Base-by-base conservation (phyloP, 805 yeast species). In the Candida coleopterorum region DNA sequence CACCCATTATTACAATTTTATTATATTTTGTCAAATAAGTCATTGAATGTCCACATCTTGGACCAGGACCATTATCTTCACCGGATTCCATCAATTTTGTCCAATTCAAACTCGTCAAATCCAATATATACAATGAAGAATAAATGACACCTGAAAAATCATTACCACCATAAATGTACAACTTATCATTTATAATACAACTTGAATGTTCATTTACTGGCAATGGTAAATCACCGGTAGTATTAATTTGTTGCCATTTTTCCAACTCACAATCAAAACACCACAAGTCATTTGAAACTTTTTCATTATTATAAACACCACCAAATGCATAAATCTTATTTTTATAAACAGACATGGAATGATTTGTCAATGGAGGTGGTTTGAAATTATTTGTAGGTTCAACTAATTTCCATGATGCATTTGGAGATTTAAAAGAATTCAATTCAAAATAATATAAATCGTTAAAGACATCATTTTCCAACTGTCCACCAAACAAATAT, bases 181-280 rank as follows among this genome's bases (percentile, higher is more conserved):
- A 70, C 34, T 81, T 69, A 50, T 87, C 89, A 41, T 80, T 81
- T 40, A 81, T 83, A 24, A 88, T 61, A 9, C 90, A 74, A 10
- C 95, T 79, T 3, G 96, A 77, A 58, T 93, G 99, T 52, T 90
- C 96, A 59, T 88, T 94, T 41, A 89, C 74, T 0, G 97, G 90
- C 3, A 84, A 81, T 2, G 96, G 97, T 9, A 60, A 46, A n/a
- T 71, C 63, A 8, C 95, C 94, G n/a, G 75, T 63, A 25, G 94
- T 77, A 35, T 72, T 72, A 25, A 85, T 64, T 43, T 74, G 75
- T 17, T 77, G 64, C 97, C 97, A 93, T 27, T 71, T 69, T 48
- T 77, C 77, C 6, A 60, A 56, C 7, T 60, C 47, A 0, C 95
- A 86, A 55, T 90, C 90, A 59, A 74, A 93, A 49, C 80, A 68